Percentiles rank a stretch among this genome's conserved stretches.
Evolutionary conservation across 768 basidiomycete species (phyloP).

Genomic region (Mycena haematopus): DNA sequence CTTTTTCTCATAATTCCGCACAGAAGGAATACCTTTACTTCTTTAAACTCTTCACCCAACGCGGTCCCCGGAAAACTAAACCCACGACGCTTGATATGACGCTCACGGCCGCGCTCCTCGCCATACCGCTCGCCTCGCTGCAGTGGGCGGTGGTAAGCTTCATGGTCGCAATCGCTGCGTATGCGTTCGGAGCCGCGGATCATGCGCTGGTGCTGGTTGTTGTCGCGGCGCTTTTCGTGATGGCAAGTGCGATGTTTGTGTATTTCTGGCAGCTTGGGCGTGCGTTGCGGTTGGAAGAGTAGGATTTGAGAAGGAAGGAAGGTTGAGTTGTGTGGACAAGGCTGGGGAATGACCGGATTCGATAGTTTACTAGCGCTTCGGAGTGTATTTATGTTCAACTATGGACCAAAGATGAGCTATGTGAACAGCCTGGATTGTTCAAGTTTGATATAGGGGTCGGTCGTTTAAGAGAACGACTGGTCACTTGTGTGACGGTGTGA

Average conservation of each 20-base stretch:
- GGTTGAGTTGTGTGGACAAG: no score
- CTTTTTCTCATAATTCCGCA: not conserved
- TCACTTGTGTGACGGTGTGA: no score
- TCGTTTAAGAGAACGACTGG: no score
- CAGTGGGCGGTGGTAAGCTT: constrained; percentile 35
- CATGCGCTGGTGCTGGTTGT: not conserved
- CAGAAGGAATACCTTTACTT: constrained; percentile 1
- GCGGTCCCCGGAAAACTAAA: not conserved
- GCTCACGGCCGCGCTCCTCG: constrained; percentile 13
- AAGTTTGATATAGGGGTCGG: no score
- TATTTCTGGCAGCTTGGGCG: constrained; percentile 4
- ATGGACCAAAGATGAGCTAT: no score
- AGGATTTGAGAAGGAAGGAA: no score
- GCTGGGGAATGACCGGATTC: no score
- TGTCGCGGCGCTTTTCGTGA: not conserved
- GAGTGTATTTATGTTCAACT: no score
- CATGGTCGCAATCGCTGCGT: constrained; percentile 29
- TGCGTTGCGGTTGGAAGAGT: not conserved
- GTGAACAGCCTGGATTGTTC: no score
- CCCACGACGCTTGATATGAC: not conserved
- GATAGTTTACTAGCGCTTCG: no score
- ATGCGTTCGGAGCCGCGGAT: not conserved
- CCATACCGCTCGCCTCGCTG: constrained; percentile 32
- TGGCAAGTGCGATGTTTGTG: not conserved
- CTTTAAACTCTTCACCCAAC: not conserved